Evolutionary conservation across 257 asterid species (phyloP).

Genomic region (Leonotis leonurus): DNA sequence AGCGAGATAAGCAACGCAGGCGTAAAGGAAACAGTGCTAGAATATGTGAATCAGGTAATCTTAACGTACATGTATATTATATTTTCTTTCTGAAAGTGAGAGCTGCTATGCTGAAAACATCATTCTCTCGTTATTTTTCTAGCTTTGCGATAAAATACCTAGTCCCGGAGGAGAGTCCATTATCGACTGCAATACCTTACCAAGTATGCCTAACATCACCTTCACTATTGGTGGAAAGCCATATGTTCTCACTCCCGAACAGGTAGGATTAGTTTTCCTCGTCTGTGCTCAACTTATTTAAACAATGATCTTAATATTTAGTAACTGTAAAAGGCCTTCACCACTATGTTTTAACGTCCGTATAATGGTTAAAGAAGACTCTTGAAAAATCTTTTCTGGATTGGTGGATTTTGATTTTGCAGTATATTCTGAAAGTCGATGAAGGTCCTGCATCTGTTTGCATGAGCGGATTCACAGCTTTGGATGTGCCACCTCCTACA

Average conservation of each 20-base stretch:
- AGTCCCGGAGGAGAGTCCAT: conserved; percentile 79
- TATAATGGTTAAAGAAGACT: too few relatives aligned
- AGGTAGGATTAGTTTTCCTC: conserved; percentile 40
- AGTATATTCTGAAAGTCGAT: conserved; percentile 75
- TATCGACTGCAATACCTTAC: conserved; percentile 53
- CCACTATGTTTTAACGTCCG: too few relatives aligned
- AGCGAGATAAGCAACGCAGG: conserved; percentile 55
- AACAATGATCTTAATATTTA: background rate
- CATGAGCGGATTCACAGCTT: conserved; percentile 85
- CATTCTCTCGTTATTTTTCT: conserved; percentile 14
- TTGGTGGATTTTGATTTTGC: conserved; percentile 17
- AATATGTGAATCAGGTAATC: conserved; percentile 73
- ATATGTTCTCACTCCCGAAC: conserved; percentile 68
- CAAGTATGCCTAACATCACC: conserved; percentile 58
- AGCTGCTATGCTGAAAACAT: background rate
- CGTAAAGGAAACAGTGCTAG: conserved; percentile 63
- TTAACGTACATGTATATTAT: background rate
- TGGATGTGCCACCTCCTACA: conserved; percentile 76
- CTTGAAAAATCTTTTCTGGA: too few relatives aligned
- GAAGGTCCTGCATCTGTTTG: conserved; percentile 53
- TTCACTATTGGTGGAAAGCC: conserved; percentile 57
- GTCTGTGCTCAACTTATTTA: too few relatives aligned
- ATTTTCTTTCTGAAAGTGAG: background rate
- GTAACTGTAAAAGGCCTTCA: too few relatives aligned
- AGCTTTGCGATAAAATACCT: conserved; percentile 87